Percentiles rank a stretch among this genome's conserved stretches.
Evolutionary conservation across 371 early-diverging fungal genomes (phyloP).

Genomic region (Apophysomyces ossiformis): DNA sequence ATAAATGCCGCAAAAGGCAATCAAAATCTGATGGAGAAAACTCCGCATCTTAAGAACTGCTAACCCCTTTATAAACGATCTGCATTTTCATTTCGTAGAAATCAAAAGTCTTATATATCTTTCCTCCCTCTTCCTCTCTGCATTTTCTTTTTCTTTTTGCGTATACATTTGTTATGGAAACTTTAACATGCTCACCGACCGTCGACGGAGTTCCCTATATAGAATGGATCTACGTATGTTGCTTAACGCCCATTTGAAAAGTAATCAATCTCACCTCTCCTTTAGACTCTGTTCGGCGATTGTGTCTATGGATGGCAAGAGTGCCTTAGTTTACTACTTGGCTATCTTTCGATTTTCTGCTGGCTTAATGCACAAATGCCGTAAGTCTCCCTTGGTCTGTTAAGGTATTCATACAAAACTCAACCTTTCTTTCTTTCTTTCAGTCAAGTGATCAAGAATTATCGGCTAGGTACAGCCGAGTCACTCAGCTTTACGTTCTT

Average conservation of each 20-base stretch:
- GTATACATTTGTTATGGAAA: background rate
- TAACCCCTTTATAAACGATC: background rate
- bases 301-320: conserved; percentile 60
- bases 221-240: conserved; percentile 43
- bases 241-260: background rate
- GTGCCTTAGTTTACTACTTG: conserved; percentile 49
- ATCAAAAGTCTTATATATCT: background rate
- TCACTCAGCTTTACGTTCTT: conserved; percentile 64
- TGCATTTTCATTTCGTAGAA: background rate
- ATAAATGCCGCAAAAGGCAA: conserved; percentile 1
- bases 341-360: conserved; percentile 69
- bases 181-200: conserved; percentile 12
- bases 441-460: conserved; percentile 72
- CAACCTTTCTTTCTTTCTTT: background rate
- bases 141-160: background rate
- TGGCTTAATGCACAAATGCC: conserved; percentile 85
- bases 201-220: conserved; percentile 25
- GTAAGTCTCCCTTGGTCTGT: conserved; percentile 44
- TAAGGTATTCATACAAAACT: background rate
- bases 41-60: background rate
- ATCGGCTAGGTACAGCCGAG: conserved; percentile 53
- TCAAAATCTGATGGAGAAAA: background rate
- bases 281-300: conserved; percentile 53
- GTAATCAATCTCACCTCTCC: background rate
- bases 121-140: background rate